Conservation (phyloP, 345 rosid genomes). For the Arabidopsis suecica region DNA sequence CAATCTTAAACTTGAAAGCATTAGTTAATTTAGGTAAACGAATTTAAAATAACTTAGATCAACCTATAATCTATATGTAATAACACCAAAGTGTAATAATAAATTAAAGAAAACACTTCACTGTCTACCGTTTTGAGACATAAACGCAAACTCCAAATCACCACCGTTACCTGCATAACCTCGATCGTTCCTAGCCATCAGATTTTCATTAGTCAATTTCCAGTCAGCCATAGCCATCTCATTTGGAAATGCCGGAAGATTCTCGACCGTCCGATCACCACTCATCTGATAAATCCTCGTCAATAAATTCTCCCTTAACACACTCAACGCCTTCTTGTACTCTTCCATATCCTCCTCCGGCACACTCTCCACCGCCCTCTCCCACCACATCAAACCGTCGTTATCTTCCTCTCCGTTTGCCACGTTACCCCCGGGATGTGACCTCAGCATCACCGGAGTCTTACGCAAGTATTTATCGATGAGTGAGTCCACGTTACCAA, state of each 20-base stretch:
- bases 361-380: slow-evolving; percentile 44
- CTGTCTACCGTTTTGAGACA: slow-evolving; percentile 19
- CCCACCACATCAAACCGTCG: slow-evolving; percentile 43
- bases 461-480: slow-evolving; percentile 31
- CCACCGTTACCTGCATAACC: slow-evolving; percentile 24
- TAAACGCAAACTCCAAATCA: background rate
- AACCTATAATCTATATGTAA: background rate
- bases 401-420: slow-evolving; percentile 6
- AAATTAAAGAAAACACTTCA: background rate
- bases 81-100: slow-evolving; percentile 11
- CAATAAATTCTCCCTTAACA: slow-evolving; percentile 27
- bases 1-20: slow-evolving; percentile 19
- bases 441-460: slow-evolving; percentile 31
- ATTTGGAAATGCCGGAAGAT: slow-evolving; percentile 4
- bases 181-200: slow-evolving; percentile 24
- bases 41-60: background rate
- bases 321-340: slow-evolving; percentile 32
- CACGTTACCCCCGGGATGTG: background rate
- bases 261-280: slow-evolving; percentile 30
- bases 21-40: slow-evolving; percentile 2
- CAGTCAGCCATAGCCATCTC: slow-evolving; percentile 28
- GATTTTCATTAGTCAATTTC: slow-evolving; percentile 10
- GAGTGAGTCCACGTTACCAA: slow-evolving; percentile 44
- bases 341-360: slow-evolving; percentile 42
- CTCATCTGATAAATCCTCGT: slow-evolving; percentile 30